These are phyloP conservation scores for Thalia dealbata DNA, from an alignment of 176 grass and related monocot species.

Conservation along the genomic window DNA sequence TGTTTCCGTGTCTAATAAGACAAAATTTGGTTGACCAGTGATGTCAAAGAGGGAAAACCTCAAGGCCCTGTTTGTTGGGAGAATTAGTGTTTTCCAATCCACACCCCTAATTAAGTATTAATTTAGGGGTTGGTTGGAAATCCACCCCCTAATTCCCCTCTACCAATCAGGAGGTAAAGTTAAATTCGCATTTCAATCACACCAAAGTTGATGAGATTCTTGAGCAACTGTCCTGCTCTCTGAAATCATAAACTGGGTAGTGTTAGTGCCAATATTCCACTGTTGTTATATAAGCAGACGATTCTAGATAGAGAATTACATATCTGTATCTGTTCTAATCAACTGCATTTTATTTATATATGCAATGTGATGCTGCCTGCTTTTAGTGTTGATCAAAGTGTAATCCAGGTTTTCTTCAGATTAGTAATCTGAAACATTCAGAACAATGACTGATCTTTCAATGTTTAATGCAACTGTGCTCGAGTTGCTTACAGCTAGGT, in stretches of 20 bases:
- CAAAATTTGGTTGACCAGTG: too few relatives aligned
- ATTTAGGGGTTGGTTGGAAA: too few relatives aligned
- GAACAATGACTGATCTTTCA: not conserved
- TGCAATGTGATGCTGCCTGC: not conserved
- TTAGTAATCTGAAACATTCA: not conserved
- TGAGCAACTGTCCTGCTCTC: not conserved
- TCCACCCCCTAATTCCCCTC: too few relatives aligned
- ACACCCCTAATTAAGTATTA: too few relatives aligned
- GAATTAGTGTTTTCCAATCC: too few relatives aligned
- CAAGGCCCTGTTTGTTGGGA: too few relatives aligned
- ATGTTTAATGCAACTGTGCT: not conserved
- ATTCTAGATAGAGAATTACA: not conserved
- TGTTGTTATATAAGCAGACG: not conserved
- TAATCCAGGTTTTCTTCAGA: not conserved
- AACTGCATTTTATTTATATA: not conserved
- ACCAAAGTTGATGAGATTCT: not conserved
- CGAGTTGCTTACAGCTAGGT: slow-evolving; percentile 41
- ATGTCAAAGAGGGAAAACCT: too few relatives aligned
- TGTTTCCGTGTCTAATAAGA: too few relatives aligned
- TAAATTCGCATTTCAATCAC: too few relatives aligned
- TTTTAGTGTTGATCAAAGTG: not conserved
- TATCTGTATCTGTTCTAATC: not conserved
- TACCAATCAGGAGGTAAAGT: too few relatives aligned
- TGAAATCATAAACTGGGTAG: not conserved
- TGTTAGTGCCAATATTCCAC: not conserved